Percentiles rank a stretch among this genome's conserved stretches.
Evolutionary conservation across 768 basidiomycete genomes (phyloP).

Genomic region (Kwoniella sp.): DNA sequence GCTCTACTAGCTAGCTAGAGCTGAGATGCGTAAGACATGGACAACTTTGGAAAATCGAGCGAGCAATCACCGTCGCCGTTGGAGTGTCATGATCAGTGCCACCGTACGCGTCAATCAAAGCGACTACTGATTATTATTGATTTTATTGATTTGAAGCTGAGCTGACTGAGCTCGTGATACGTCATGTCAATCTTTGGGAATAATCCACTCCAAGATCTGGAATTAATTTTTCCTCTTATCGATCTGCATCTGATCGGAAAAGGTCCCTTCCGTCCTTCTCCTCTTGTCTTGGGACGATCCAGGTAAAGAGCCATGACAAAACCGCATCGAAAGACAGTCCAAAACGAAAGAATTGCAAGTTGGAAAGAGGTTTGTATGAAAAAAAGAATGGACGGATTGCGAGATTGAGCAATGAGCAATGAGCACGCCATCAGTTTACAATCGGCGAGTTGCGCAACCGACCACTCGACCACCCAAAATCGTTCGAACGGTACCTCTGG

Average conservation of each 20-base stretch:
- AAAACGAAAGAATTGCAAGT: conserved; percentile 1
- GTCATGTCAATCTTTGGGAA: conserved; percentile 1
- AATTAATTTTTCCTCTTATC: not conserved
- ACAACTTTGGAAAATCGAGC: not conserved
- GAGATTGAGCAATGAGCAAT: not conserved
- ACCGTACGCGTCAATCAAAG: not conserved
- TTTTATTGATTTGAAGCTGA: too few species aligned
- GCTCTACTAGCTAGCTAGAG: too few species aligned
- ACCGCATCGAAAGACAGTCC: not conserved
- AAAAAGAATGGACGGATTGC: not conserved
- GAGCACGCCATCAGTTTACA: not conserved
- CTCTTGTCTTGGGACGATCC: not conserved
- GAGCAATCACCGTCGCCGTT: not conserved
- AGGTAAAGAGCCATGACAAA: not conserved
- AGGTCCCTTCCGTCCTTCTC: not conserved
- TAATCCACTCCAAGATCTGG: not conserved
- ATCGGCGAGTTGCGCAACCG: too few species aligned
- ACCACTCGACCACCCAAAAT: too few species aligned
- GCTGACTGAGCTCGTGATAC: not conserved
- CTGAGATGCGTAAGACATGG: not conserved
- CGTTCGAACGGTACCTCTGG: too few species aligned
- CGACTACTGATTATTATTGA: not conserved
- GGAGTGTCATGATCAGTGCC: not conserved
- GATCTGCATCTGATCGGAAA: too few species aligned
- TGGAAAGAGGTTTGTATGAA: not conserved